Percentiles rank a stretch among this genome's conserved stretches.
Evolutionary conservation across 257 asterid genomes (phyloP).

Genomic region (Linaria vulgaris): DNA sequence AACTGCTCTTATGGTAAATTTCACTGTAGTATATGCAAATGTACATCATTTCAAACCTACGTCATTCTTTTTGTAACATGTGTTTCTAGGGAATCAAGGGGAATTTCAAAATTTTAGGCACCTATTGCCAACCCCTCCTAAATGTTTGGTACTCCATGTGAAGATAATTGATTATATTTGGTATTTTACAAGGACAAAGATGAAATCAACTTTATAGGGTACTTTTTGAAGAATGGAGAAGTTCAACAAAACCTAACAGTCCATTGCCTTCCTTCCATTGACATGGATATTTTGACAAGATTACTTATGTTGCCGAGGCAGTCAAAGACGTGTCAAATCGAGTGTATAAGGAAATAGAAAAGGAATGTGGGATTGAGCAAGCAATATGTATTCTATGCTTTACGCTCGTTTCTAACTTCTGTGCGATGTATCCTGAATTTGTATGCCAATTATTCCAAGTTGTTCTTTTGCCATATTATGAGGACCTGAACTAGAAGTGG

Average conservation of each 20-base stretch:
- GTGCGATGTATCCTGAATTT: no score
- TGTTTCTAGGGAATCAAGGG: not conserved
- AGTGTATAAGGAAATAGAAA: not conserved
- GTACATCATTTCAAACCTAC: not conserved
- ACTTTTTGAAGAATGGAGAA: conserved; percentile 3
- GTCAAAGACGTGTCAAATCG: not conserved
- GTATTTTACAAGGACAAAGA: conserved; percentile 2
- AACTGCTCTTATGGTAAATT: not conserved
- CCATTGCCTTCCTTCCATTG: not conserved
- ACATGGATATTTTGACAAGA: not conserved
- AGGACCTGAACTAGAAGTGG: no score
- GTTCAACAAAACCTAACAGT: not conserved
- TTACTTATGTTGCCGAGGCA: not conserved
- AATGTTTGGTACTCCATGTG: not conserved
- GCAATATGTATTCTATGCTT: no score
- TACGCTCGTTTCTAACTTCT: no score
- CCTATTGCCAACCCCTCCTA: not conserved
- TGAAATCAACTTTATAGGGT: not conserved
- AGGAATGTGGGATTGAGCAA: no score
- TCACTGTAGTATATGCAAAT: no score
- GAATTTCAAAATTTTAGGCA: not conserved
- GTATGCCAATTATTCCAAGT: no score
- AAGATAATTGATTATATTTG: conserved; percentile 10
- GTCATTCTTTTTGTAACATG: not conserved
- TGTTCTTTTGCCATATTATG: no score